These are phyloP conservation scores for Deinandra increscens DNA, from an alignment of 129 eudicot species.

Conservation along the genomic window DNA sequence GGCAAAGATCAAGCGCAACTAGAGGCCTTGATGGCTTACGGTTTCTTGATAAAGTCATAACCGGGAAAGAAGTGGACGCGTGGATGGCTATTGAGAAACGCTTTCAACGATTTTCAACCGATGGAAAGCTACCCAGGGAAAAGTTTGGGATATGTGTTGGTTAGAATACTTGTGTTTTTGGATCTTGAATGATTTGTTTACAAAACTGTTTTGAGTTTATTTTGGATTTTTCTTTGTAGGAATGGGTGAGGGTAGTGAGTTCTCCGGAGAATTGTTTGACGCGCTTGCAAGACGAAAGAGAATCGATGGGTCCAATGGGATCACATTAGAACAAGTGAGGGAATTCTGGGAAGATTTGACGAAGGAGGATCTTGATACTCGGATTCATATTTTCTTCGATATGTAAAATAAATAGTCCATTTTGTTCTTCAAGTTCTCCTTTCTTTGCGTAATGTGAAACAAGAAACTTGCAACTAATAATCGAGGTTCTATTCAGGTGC, in stretches of 20 bases:
- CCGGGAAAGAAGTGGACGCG: slow-evolving; percentile 72
- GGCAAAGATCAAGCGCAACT: slow-evolving; percentile 64
- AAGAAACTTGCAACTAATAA: background rate
- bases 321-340: slow-evolving; percentile 45
- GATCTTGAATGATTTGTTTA: slow-evolving; percentile 10
- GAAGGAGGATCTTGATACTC: slow-evolving; percentile 58
- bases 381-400: slow-evolving; percentile 92
- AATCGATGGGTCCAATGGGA: slow-evolving; percentile 53
- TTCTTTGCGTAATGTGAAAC: background rate
- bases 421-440: background rate
- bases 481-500: slow-evolving; percentile 58
- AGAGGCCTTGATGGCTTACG: slow-evolving; percentile 75
- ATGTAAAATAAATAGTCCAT: slow-evolving; percentile 45
- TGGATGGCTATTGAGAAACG: slow-evolving; percentile 84
- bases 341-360: slow-evolving; percentile 84
- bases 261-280: slow-evolving; percentile 68
- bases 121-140: slow-evolving; percentile 67
- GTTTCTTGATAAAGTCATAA: slow-evolving; percentile 61
- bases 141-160: slow-evolving; percentile 90
- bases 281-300: slow-evolving; percentile 72
- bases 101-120: slow-evolving; percentile 44
- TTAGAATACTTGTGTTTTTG: slow-evolving; percentile 23
- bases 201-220: background rate
- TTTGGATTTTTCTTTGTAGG: slow-evolving; percentile 45
- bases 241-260: slow-evolving; percentile 76